Evolutionary conservation across 257 asterid genomes (phyloP).

Genomic region (Echites panduratus): DNA sequence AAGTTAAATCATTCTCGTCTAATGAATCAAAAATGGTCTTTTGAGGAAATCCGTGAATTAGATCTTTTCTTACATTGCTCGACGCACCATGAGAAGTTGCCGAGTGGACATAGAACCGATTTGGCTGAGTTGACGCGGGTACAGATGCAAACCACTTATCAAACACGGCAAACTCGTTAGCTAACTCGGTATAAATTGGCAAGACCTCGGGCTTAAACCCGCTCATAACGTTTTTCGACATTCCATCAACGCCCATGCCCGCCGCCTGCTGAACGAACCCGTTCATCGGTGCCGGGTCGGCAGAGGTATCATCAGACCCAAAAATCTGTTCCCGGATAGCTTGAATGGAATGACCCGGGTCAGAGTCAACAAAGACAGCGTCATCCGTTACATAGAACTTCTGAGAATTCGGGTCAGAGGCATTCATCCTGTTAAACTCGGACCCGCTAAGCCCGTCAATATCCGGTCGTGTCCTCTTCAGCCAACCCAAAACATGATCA

Average conservation of each 20-base stretch:
- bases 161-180: constrained; percentile 67
- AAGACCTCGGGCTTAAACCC: constrained; percentile 76
- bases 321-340: constrained; percentile 92
- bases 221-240: constrained; percentile 71
- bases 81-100: constrained; percentile 99
- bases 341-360: constrained; percentile 95
- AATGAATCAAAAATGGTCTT: constrained; percentile 90
- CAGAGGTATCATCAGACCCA: constrained; percentile 53
- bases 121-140: constrained; percentile 95
- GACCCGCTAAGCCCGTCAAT: constrained; percentile 74
- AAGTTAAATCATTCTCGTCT: constrained; percentile 69
- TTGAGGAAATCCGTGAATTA: constrained; percentile 86
- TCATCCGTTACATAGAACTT: constrained; percentile 46
- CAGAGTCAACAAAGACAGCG: constrained; percentile 70
- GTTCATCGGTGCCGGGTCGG: constrained; percentile 89
- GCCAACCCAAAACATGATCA: constrained; percentile 91
- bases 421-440: constrained; percentile 66
- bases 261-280: constrained; percentile 94
- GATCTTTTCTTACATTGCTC: constrained; percentile 81
- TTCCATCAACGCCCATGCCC: constrained; percentile 55
- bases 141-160: constrained; percentile 98
- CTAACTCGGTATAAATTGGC: constrained; percentile 70
- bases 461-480: constrained; percentile 65
- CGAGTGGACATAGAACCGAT: constrained; percentile 88
- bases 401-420: constrained; percentile 57